A percentile compares a stretch with the other conserved stretches of the same genome.
phyloP scores from a whole-genome alignment of 768 basidiomycete genomes.

The Amanita thiersii region DNA sequence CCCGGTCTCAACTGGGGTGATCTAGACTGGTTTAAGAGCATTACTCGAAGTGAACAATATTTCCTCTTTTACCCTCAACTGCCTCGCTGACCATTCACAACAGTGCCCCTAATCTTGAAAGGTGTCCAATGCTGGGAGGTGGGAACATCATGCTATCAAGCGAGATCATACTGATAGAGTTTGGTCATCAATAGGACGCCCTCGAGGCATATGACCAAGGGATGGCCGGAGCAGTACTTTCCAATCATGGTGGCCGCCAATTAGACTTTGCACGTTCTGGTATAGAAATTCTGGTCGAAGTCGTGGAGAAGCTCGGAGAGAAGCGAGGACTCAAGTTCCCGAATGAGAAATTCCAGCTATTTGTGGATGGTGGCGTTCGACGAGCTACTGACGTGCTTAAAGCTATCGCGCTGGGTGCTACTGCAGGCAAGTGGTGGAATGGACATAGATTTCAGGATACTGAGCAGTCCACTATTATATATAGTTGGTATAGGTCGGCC shows the following conservation, averaged over 20 bases:
- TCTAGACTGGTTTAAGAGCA: constrained; percentile 71
- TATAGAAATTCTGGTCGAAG: constrained; percentile 84
- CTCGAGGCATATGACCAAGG: constrained; percentile 75
- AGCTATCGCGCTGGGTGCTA: constrained; percentile 84
- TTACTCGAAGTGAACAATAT: constrained; percentile 57
- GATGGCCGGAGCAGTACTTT: constrained; percentile 73
- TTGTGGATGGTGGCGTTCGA: constrained; percentile 92
- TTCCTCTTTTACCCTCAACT: constrained; percentile 16
- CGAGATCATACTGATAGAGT: background rate
- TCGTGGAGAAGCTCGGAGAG: constrained; percentile 62
- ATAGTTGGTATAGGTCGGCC: constrained; percentile 79
- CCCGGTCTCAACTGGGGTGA: constrained; percentile 84
- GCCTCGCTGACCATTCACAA: constrained; percentile 2
- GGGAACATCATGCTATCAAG: constrained; percentile 9
- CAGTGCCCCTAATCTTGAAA: constrained; percentile 88
- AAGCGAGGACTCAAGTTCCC: constrained; percentile 66
- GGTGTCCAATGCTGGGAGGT: constrained; percentile 85
- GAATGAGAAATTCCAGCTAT: constrained; percentile 75
- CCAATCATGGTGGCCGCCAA: constrained; percentile 79
- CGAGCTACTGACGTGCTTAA: constrained; percentile 87
- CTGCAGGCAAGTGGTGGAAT: constrained; percentile 44
- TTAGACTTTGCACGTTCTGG: constrained; percentile 81
- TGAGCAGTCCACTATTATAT: constrained; percentile 11
- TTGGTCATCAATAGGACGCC: constrained; percentile 46
- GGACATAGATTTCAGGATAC: constrained; percentile 11